phyloP scores from a whole-genome alignment of 148 eudicot species.

The Chenopodium formosanum region DNA sequence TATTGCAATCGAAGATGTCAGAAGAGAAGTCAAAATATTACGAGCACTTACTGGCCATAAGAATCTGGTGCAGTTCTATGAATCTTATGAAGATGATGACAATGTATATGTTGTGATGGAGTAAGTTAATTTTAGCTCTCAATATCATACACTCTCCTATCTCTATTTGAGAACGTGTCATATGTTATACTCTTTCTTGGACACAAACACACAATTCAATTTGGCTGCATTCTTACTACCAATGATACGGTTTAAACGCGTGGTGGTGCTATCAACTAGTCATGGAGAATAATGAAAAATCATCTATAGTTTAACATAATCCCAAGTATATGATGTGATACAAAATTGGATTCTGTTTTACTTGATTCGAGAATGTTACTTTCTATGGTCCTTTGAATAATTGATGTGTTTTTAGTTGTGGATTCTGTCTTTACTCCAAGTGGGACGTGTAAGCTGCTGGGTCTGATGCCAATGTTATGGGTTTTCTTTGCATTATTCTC shows the following conservation, averaged over 20 bases:
- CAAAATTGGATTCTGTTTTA: not conserved
- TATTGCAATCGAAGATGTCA: conserved; percentile 87
- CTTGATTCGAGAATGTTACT: not conserved
- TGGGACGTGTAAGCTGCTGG: not conserved
- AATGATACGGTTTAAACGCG: not conserved
- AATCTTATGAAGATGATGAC: conserved; percentile 83
- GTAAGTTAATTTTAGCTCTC: conserved; percentile 42
- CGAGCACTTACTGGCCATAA: conserved; percentile 78
- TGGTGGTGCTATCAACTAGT: not conserved
- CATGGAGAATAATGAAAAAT: not conserved
- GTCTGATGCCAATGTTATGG: not conserved
- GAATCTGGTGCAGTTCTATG: conserved; percentile 81
- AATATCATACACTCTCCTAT: conserved; percentile 11
- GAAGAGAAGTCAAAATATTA: conserved; percentile 83
- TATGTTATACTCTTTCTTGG: not conserved
- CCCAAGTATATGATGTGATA: not conserved
- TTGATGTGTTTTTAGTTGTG: not conserved
- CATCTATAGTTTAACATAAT: not conserved
- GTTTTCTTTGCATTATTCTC: conserved; percentile 9
- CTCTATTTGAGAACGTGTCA: not conserved
- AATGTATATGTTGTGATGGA: conserved; percentile 90
- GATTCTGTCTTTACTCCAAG: not conserved
- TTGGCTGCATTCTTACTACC: not conserved
- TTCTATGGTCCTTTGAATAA: not conserved
- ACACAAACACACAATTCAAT: not conserved